A percentile compares a stretch with the other conserved stretches of the same genome.
phyloP scores from a whole-genome alignment of 2,329 filamentous ascomycete species.

The Colletotrichum chrysophilum region DNA sequence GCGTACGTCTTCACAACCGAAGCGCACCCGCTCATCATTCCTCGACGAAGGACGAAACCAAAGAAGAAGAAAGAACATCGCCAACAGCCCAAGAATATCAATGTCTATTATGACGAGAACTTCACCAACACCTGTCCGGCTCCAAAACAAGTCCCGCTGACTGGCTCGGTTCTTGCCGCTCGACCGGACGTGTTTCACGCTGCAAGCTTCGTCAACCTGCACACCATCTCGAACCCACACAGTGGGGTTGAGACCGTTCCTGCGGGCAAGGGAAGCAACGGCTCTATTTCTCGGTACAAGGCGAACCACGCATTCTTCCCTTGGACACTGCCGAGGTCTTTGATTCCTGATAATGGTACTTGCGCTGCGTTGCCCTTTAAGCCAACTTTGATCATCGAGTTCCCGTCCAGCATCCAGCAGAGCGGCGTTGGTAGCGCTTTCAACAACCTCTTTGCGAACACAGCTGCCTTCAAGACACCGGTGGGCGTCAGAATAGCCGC shows the following conservation, averaged over 20 bases:
- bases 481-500: conserved; percentile 33
- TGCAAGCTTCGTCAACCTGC: conserved; percentile 81
- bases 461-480: conserved; percentile 25
- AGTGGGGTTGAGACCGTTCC: conserved; percentile 40
- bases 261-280: conserved; percentile 47
- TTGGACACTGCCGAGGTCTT: conserved; percentile 82
- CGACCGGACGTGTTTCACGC: conserved; percentile 87
- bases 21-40: conserved; percentile 90
- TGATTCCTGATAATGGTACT: conserved; percentile 79
- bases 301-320: conserved; percentile 88
- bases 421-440: conserved; percentile 38
- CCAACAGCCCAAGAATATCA: conserved; percentile 26
- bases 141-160: conserved; percentile 65
- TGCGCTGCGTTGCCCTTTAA: conserved; percentile 75
- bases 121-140: conserved; percentile 71
- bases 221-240: conserved; percentile 74
- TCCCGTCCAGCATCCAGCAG: conserved; percentile 53
- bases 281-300: conserved; percentile 41
- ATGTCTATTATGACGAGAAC: conserved; percentile 44
- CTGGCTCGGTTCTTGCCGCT: conserved; percentile 79
- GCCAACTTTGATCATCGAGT: conserved; percentile 72
- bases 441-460: conserved; percentile 47
- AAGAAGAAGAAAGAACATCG: conserved; percentile 21
- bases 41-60: conserved; percentile 44
- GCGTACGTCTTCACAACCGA: conserved; percentile 96